Percentiles rank a stretch among this genome's conserved stretches.
Evolutionary conservation across 495 filamentous ascomycete genomes (phyloP).

Genomic region (Trypethelium eluteriae): DNA sequence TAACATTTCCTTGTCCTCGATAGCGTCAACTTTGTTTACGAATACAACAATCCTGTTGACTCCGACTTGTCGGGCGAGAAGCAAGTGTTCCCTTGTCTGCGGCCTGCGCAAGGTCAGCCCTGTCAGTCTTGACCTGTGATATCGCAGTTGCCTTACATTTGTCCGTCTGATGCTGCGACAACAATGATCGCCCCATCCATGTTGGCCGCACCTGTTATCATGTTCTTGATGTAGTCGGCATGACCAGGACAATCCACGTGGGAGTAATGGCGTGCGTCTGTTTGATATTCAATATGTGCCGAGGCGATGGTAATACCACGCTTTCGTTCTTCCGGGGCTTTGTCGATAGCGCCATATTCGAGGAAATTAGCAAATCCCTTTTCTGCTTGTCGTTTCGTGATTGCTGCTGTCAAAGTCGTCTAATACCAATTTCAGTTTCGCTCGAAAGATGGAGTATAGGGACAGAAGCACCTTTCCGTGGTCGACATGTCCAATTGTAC

Average conservation of each 20-base stretch:
- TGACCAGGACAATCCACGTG: slow-evolving; percentile 99
- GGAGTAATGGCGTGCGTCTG: slow-evolving; percentile 86
- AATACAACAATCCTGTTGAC: slow-evolving; percentile 97
- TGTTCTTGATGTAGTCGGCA: slow-evolving; percentile 99
- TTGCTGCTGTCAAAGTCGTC: slow-evolving; percentile 96
- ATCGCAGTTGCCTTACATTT: slow-evolving; percentile 56
- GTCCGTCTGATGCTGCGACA: slow-evolving; percentile 94
- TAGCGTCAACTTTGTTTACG: slow-evolving; percentile 96
- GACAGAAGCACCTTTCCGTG: slow-evolving; percentile 76
- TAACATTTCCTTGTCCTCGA: slow-evolving; percentile 98
- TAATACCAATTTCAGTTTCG: slow-evolving; percentile 31
- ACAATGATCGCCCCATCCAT: slow-evolving; percentile 99
- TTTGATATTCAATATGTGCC: slow-evolving; percentile 95
- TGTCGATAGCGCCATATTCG: slow-evolving; percentile 96
- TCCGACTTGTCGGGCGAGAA: slow-evolving; percentile 95
- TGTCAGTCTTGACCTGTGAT: slow-evolving; percentile 26
- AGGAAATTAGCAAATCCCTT: slow-evolving; percentile 91
- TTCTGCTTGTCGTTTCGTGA: slow-evolving; percentile 91
- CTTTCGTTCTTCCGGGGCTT: slow-evolving; percentile 97
- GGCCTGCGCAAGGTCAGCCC: slow-evolving; percentile 49
- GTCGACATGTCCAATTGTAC: slow-evolving; percentile 98
- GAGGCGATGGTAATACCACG: slow-evolving; percentile 99
- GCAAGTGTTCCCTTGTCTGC: slow-evolving; percentile 95
- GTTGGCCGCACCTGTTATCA: slow-evolving; percentile 95
- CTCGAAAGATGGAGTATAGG: background rate